Evolutionary conservation across 768 basidiomycete genomes (phyloP).

Genomic region (Tulasnella sp.): DNA sequence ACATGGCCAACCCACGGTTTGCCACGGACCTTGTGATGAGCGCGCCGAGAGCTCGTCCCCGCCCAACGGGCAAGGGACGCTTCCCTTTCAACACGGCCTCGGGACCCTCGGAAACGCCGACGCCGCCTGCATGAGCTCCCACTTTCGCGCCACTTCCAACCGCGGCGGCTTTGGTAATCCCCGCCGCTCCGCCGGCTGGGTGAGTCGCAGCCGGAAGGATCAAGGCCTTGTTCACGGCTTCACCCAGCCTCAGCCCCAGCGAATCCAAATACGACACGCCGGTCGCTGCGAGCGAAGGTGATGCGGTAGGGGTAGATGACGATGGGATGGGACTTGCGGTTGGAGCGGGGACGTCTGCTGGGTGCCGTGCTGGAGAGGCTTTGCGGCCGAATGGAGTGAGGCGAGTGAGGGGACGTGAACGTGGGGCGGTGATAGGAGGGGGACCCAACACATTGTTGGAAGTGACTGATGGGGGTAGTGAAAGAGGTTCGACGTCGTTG

Average conservation of each 20-base stretch:
- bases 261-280: constrained; percentile 75
- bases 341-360: constrained; percentile 49
- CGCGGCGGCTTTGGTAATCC: background rate
- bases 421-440: background rate
- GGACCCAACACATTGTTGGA: background rate
- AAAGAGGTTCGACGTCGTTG: constrained; percentile 25
- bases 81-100: constrained; percentile 60
- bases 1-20: too few relatives aligned
- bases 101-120: constrained; percentile 38
- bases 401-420: constrained; percentile 49
- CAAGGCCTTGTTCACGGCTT: constrained; percentile 74
- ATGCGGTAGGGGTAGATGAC: background rate
- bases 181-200: too few relatives aligned
- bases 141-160: background rate
- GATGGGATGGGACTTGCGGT: background rate
- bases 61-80: constrained; percentile 66
- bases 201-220: constrained; percentile 57
- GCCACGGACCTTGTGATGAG: constrained; percentile 65
- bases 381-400: constrained; percentile 41
- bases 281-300: background rate
- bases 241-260: constrained; percentile 71
- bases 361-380: constrained; percentile 38
- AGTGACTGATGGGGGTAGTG: constrained; percentile 4
- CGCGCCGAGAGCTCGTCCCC: constrained; percentile 62
- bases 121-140: background rate